Base-by-base conservation (phyloP, 805 yeast species). In the Sungouiella thailandica region DNA sequence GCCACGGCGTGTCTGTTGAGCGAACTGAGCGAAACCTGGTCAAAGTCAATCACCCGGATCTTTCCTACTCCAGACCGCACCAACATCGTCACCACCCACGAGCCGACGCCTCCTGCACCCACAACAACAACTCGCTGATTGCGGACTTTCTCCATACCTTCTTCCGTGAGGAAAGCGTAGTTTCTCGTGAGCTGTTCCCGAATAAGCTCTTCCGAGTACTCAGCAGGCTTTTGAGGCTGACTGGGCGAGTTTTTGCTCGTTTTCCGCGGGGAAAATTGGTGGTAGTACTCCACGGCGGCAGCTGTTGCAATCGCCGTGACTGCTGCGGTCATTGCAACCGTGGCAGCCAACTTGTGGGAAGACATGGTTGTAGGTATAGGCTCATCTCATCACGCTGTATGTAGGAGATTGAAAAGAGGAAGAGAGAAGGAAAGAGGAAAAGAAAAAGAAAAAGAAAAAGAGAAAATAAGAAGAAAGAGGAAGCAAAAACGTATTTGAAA, bases 41-140 rank as follows among this genome's bases (percentile, higher is more conserved):
- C 99, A 55, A 93, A 93, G 60, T 93, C 99, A 34, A 93, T 78
- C 36, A 93, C 71, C 46, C 88, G 73, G 34, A 93, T 57, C 39
- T 76, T 73, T 14, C 83, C 80, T 25, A 89, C 80, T 11, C 99
- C 99, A 12, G 95, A 84, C 50, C 99, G 78, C 2, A 84, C 83
- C 36, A 93, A 70, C 83, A 94, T 86, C 8, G 95, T 82, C 9
- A 83, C 80, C 16, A 82, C 95, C 90, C 96, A 89, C 0, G 97
- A 89, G 2, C 99, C 99, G 25, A 93, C 99, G 38, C 99, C 99
- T 38, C 99, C 99, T 12, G 90, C 93, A 19, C 99, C 98, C 19
- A 77, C 79, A 11, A 90, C 83, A 2, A 87, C 83, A 2, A 89
- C 74, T 36, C 75, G 71, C 50, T 86, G 81, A 9, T 69, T 60